Conservation (phyloP, 805 yeast species). For the Osmozyma mogii region DNA sequence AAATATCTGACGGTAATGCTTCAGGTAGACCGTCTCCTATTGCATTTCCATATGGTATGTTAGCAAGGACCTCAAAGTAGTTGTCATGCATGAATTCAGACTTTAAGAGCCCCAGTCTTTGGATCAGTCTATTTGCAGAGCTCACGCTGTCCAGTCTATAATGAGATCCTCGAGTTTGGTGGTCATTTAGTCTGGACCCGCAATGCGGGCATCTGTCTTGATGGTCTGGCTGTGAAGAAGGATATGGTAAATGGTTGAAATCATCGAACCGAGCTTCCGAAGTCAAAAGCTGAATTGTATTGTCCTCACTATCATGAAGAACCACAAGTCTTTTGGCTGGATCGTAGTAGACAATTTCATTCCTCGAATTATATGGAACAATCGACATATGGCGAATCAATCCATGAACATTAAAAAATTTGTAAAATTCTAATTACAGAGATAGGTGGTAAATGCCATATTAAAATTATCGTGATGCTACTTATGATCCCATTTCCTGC, state of each 20-base stretch:
- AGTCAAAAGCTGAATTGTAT: conserved; percentile 22
- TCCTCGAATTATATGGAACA: conserved; percentile 27
- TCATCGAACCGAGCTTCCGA: too few species aligned
- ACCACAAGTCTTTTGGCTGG: conserved; percentile 27
- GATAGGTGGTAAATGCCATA: not conserved
- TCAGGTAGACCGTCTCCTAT: conserved; percentile 1
- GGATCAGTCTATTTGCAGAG: too few species aligned
- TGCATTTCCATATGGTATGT: conserved; percentile 12
- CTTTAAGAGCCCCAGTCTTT: too few species aligned
- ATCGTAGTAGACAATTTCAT: conserved; percentile 27
- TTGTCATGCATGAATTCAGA: conserved; percentile 29
- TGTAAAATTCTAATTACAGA: not conserved
- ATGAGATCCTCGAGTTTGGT: too few species aligned
- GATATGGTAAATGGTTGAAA: too few species aligned
- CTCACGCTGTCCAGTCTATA: too few species aligned
- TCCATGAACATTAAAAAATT: not conserved
- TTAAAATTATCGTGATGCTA: too few species aligned
- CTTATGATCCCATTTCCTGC: too few species aligned
- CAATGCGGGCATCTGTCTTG: too few species aligned
- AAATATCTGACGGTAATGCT: conserved; percentile 45
- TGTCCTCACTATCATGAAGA: conserved; percentile 24
- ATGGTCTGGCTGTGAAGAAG: too few species aligned
- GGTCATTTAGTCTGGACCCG: too few species aligned
- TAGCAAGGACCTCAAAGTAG: conserved; percentile 28
- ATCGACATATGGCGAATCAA: conserved; percentile 21